Percentiles rank a stretch among this genome's conserved stretches.
phyloP scores from a whole-genome alignment of 495 filamentous ascomycete species.

The Neurospora sp. region DNA sequence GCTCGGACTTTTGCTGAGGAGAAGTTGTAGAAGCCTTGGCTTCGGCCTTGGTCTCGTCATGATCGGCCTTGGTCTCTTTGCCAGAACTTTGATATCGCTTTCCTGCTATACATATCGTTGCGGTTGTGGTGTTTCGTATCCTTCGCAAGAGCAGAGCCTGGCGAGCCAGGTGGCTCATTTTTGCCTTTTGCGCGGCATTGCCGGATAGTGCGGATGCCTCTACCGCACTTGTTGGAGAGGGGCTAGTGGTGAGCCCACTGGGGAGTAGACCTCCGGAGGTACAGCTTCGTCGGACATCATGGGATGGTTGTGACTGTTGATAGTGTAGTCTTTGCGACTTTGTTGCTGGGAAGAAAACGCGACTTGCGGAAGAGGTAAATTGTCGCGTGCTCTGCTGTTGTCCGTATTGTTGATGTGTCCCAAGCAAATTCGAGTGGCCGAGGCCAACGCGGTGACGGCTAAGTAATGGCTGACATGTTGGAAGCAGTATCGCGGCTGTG shows the following conservation, averaged over 20 bases:
- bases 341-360: slow-evolving; percentile 3
- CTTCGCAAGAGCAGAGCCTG: slow-evolving; percentile 20
- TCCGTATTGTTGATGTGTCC: background rate
- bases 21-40: slow-evolving; percentile 1
- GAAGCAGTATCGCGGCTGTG: slow-evolving; percentile 18
- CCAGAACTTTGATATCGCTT: slow-evolving; percentile 2
- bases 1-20: slow-evolving; percentile 9
- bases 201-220: slow-evolving; percentile 27
- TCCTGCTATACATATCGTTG: slow-evolving; percentile 18
- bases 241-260: slow-evolving; percentile 26
- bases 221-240: slow-evolving; percentile 29
- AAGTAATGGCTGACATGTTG: slow-evolving; percentile 16
- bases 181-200: slow-evolving; percentile 21
- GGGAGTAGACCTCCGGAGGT: slow-evolving; percentile 35
- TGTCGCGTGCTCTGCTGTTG: background rate
- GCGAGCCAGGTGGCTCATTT: slow-evolving; percentile 28
- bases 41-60: slow-evolving; percentile 12
- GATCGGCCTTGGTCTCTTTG: slow-evolving; percentile 19
- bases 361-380: background rate
- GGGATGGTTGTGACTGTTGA: background rate
- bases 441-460: slow-evolving; percentile 4
- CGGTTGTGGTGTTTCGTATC: background rate
- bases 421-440: background rate
- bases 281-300: slow-evolving; percentile 30
- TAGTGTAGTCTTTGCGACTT: slow-evolving; percentile 11